Conservation (phyloP, 768 basidiomycete genomes). For the Cytidiella melzeri region DNA sequence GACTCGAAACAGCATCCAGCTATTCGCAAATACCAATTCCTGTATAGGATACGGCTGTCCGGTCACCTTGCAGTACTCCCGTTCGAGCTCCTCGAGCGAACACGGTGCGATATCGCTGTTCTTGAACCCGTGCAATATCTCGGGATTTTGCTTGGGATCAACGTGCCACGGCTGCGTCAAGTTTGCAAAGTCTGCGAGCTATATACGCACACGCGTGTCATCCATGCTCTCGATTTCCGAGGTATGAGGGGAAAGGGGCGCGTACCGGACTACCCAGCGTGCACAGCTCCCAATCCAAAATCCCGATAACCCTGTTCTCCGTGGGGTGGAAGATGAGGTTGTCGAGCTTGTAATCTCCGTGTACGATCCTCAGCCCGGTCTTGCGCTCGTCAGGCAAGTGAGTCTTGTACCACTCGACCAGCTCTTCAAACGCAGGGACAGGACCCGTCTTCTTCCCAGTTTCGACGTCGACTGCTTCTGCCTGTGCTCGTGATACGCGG, state of each 20-base stretch:
- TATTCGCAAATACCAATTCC: slow-evolving; percentile 75
- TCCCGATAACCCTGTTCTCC: slow-evolving; percentile 88
- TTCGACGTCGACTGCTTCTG: slow-evolving; percentile 60
- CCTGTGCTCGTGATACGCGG: slow-evolving; percentile 75
- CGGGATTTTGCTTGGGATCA: slow-evolving; percentile 32
- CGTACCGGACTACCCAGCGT: slow-evolving; percentile 85
- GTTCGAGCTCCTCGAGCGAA: slow-evolving; percentile 65
- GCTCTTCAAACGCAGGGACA: slow-evolving; percentile 69
- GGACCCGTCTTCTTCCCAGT: slow-evolving; percentile 52
- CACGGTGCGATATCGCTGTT: slow-evolving; percentile 54
- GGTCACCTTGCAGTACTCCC: slow-evolving; percentile 69
- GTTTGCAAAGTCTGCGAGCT: slow-evolving; percentile 89
- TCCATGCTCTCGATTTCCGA: not conserved
- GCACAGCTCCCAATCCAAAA: slow-evolving; percentile 96
- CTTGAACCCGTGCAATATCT: slow-evolving; percentile 46
- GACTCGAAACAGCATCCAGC: slow-evolving; percentile 84
- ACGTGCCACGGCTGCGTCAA: slow-evolving; percentile 81
- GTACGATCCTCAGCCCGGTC: slow-evolving; percentile 80
- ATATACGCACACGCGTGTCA: not conserved
- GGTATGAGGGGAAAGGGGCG: not conserved
- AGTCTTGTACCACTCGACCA: slow-evolving; percentile 70
- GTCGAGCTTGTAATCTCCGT: slow-evolving; percentile 98
- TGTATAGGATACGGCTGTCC: slow-evolving; percentile 65
- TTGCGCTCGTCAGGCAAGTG: slow-evolving; percentile 75
- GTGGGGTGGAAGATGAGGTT: slow-evolving; percentile 93